Percentiles rank a stretch among this genome's conserved stretches.
phyloP scores from a whole-genome alignment of 495 filamentous ascomycete genomes.

The Chaetomium cochliodes region DNA sequence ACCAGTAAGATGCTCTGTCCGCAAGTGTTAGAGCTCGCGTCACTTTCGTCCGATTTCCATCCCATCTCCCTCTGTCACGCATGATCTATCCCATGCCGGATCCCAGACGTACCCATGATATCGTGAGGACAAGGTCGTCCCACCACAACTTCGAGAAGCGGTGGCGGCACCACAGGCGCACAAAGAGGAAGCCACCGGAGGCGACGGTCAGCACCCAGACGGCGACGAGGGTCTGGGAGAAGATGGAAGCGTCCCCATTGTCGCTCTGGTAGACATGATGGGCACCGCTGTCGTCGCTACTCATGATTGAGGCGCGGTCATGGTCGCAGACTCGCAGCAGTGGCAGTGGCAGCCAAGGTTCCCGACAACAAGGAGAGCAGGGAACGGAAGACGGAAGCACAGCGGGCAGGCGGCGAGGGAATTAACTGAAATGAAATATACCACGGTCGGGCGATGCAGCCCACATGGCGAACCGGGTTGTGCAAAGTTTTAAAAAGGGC shows the following conservation, averaged over 20 bases:
- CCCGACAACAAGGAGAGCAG: neutral
- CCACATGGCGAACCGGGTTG: constrained; percentile 4
- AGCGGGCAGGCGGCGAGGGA: neutral
- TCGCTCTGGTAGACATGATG: constrained; percentile 2
- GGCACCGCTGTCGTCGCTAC: neutral
- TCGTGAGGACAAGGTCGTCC: constrained; percentile 21
- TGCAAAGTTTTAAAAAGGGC: constrained; percentile 3
- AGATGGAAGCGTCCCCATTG: constrained; percentile 19
- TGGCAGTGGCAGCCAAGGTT: neutral
- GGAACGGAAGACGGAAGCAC: neutral
- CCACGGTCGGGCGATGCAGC: neutral
- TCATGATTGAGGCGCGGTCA: constrained; percentile 2
- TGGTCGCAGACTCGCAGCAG: neutral
- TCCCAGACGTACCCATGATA: constrained; percentile 24
- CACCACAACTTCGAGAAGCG: constrained; percentile 23
- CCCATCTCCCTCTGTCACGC: neutral
- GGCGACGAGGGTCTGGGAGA: constrained; percentile 25
- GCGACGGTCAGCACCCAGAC: constrained; percentile 25
- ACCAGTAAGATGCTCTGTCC: constrained; percentile 22
- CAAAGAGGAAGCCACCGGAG: constrained; percentile 22
- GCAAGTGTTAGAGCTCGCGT: neutral
- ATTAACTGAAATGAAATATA: neutral
- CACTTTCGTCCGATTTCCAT: neutral
- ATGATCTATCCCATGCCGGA: no score
- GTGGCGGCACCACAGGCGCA: constrained; percentile 24